Evolutionary conservation across 164 flowering plant genomes (phyloP).

Genomic region (Piper longum): DNA sequence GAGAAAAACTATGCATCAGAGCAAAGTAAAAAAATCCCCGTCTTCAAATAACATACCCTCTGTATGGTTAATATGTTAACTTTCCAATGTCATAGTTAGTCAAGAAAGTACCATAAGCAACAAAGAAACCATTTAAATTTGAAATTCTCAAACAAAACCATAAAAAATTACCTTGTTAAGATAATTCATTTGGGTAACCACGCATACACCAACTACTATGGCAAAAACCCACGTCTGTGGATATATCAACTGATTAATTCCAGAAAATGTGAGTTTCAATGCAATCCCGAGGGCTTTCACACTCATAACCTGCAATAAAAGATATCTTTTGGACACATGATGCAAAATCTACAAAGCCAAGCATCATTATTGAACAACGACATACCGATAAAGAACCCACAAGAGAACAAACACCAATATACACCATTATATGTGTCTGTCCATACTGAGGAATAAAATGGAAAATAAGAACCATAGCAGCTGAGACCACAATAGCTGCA

Average conservation of each 20-base stretch:
- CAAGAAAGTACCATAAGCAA: too few species aligned
- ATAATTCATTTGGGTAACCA: conserved; percentile 53
- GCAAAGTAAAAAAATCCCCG: too few species aligned
- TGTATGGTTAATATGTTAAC: too few species aligned
- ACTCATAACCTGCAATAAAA: conserved; percentile 45
- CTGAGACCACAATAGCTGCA: conserved; percentile 43
- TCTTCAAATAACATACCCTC: too few species aligned
- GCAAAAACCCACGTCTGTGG: conserved; percentile 57
- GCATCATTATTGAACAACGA: background rate
- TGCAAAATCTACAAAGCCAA: background rate
- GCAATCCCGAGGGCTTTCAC: conserved; percentile 66
- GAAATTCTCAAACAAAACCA: background rate
- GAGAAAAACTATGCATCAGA: too few species aligned
- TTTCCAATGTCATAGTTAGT: too few species aligned
- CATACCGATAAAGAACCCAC: conserved; percentile 70
- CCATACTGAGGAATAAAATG: conserved; percentile 60
- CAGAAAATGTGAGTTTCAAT: conserved; percentile 48
- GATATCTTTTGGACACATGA: too few species aligned
- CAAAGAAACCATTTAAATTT: background rate
- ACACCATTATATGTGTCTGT: conserved; percentile 67
- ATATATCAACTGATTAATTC: conserved; percentile 51
- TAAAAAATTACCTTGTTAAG: conserved; percentile 43
- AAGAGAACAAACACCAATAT: conserved; percentile 73
- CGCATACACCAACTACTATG: conserved; percentile 32
- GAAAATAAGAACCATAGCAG: conserved; percentile 37